Evolutionary conservation across 768 basidiomycete genomes (phyloP).

Genomic region (Tremella mesenterica): DNA sequence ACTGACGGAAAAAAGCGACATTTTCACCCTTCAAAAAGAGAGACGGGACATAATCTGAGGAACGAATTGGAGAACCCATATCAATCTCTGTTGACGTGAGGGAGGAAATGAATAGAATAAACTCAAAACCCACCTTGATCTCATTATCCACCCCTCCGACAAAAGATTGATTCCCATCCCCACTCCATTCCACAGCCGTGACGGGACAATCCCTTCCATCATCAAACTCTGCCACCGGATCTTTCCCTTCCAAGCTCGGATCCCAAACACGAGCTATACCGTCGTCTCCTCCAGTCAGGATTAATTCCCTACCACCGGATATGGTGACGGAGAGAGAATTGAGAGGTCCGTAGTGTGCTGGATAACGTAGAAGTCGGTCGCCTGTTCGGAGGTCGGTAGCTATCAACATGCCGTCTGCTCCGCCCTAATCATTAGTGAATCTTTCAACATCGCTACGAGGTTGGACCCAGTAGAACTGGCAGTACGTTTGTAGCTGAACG

Average conservation of each 20-base stretch:
- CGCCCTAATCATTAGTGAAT: conserved; percentile 58
- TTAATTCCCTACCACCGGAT: conserved; percentile 72
- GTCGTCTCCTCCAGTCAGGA: conserved; percentile 85
- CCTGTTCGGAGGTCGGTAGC: conserved; percentile 77
- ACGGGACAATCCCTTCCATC: conserved; percentile 68
- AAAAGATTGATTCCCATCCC: conserved; percentile 79
- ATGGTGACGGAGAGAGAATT: conserved; percentile 81
- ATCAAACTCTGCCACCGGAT: conserved; percentile 69
- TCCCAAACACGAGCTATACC: conserved; percentile 89
- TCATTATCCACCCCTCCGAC: conserved; percentile 93
- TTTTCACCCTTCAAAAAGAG: no score
- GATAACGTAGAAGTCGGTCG: conserved; percentile 66
- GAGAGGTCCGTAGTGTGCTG: conserved; percentile 84
- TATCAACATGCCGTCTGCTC: conserved; percentile 76
- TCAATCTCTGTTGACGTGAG: not conserved
- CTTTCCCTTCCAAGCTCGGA: conserved; percentile 53
- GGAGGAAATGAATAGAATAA: not conserved
- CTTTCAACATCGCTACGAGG: not conserved
- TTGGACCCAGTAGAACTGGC: not conserved
- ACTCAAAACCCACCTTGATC: conserved; percentile 63
- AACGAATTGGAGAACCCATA: not conserved
- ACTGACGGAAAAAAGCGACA: no score
- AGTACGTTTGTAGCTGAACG: not conserved
- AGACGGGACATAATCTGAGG: no score
- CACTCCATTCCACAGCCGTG: conserved; percentile 84